Base-by-base conservation (phyloP, 352 stramenopile species). In the Phytophthora gonapodyides region DNA sequence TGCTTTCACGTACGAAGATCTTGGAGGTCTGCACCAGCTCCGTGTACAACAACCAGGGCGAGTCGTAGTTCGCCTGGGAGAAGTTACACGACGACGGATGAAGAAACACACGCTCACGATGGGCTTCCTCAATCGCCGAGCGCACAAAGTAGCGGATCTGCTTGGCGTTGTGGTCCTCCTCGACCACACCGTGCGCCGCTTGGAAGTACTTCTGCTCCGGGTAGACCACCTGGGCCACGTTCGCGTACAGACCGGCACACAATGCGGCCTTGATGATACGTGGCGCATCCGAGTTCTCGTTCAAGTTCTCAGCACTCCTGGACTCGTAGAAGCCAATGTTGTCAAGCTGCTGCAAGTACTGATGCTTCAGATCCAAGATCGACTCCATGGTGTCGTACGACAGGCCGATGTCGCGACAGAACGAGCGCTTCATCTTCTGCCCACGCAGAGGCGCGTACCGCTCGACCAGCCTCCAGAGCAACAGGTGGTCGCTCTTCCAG, bases 1-100 rank as follows among this genome's bases (percentile, higher is more conserved):
- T 99, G 37, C 84, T 94, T 73, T 99, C 97, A 46, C 96, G 91
- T 15, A 99, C 82, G 71, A 98, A 99, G 8, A 99, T 67, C 78
- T 99, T 99, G 47, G 88, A 98, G 1, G 97, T 99, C 69, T 98
- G 97, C 38, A 99, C 89, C 48, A 98, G 72, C 42, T 97, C 86
- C 63, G 94, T 90, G 73, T 98, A 99, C 13, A 99, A 74, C 33
- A 99, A 67, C 93, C 96, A 99, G 33, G 96, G 97, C 65, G 91
- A 98, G 58, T 95, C 93, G 69, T 98, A 99, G 59, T 93, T 83
- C 30, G 89, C 88, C 54, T 98, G 80, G 8, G 63, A 66, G 55
- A 95, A 91, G 61, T 98, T 98, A 54, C 80, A 84, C 27, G 94
- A 99, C 21, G 87, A 96, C 24, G 97, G 97, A 63, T 99, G 97